phyloP scores from a whole-genome alignment of 345 rosid genomes.

The Eucalyptus pauciflora region DNA sequence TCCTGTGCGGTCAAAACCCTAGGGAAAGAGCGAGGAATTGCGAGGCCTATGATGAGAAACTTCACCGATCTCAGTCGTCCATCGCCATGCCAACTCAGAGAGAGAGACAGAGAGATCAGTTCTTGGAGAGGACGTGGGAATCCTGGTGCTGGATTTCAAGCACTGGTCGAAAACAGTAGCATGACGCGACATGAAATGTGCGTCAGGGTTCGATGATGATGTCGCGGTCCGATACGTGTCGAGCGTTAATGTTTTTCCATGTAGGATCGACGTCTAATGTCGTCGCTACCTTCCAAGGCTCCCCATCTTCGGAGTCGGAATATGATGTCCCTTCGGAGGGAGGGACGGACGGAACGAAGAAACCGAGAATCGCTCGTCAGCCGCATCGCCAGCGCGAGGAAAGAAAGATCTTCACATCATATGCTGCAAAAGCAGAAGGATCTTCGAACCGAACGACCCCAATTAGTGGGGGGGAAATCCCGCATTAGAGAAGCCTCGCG shows the following conservation, averaged over 20 bases:
- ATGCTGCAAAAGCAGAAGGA: background rate
- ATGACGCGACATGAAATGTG: background rate
- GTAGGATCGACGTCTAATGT: background rate
- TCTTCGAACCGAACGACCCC: background rate
- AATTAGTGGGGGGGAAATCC: background rate
- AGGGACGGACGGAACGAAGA: background rate
- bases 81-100: background rate
- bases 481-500: background rate
- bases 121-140: background rate
- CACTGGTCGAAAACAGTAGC: background rate
- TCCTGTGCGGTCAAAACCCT: background rate
- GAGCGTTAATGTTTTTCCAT: background rate
- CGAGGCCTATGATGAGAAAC: background rate
- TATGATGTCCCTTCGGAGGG: background rate
- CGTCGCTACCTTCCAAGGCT: background rate
- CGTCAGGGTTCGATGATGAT: background rate
- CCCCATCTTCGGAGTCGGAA: background rate
- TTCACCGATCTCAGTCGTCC: background rate
- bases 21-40: background rate
- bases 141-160: background rate
- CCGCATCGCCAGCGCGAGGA: background rate
- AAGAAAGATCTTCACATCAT: background rate
- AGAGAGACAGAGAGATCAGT: background rate
- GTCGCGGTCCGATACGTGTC: background rate
- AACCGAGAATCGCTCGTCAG: background rate